Evolutionary conservation across 768 basidiomycete species (phyloP), one percentile per base, ranked within the genome.

Genomic region (Sarcomyxa edulis): DNA sequence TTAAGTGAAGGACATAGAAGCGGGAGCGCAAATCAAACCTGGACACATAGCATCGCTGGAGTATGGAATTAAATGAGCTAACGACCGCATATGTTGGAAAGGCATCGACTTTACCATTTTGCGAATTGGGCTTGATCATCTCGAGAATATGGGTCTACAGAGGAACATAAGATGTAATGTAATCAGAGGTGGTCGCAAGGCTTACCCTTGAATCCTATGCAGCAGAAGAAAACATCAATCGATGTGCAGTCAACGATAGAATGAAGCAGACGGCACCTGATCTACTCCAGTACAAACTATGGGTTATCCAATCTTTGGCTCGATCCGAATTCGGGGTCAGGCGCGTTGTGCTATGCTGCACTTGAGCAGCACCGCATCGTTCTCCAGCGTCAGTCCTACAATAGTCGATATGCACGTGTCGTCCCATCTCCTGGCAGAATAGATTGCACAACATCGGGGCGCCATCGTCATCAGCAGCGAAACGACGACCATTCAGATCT

Each of bases 391-490:
- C 50, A 2, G 69, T 58, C 1, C 75, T 68, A 46, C 79, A 81
- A 40, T 69, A 74, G 44, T 72, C 76, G 23, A 81, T 56, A 49
- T 81, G 79, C 1, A 60, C 58, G 35, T 81, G 79, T 14, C 81
- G 55, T 0, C 78, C 79, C 55, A 79, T 60, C 10, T 71, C 57
- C 1, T 66, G 62, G 45, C 76, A 81, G 20, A 76, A 52, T 14
- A 79, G 60, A 32, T 66, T 78, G 48, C 80, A 81, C 62, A 81
- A 65, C 73, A 80, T 76, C 0, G 78, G 78, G 0, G 76, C 76
- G 6, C 79, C 76, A 29, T 74, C 72, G 35, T 78, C 75, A 16
- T 68, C 64, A 0, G 68, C 46, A 11, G 65, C 72, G 49, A 77
- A 81, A 42, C 65, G 72, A 40, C 68, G 68, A 3, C 79, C 78